Base-by-base conservation (phyloP, 768 basidiomycete genomes). In the Tephrocybe sp. region DNA sequence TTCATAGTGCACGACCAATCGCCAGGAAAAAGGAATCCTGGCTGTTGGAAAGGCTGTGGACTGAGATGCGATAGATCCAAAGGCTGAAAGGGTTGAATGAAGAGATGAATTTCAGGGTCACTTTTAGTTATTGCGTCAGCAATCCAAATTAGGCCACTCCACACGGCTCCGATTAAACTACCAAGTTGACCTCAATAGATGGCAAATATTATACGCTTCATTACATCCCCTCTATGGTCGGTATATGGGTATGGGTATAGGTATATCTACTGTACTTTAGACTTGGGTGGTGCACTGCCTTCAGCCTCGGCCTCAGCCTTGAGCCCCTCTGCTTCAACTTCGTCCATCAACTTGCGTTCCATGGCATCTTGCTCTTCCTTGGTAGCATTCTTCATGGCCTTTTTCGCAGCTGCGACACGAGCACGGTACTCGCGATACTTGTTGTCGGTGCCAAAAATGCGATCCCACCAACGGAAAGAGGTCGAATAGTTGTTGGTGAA, bases 401-500 rank as follows among this genome's bases (percentile, higher is more conserved):
- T 69, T 73, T 84, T 84, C 49, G 82, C 84, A 6, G 79, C 82
- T 19, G 73, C 66, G 23, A 94, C 68, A 30, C 83, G 82, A 39
- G 70, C 73, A 53, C 85, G 82, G 75, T 94, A 93, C 27, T 80
- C 84, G 18, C 75, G 82, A 72, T 97, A 98, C 74, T 91, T 92
- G 68, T 75, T 68, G 61, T 99, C 95, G 0, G 95, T 98, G 43
- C 94, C 94, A 61, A 90, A 85, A 57, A 92, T 69, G 52, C 79
- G 78, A 67, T 98, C 95, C 67, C 88, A 91, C 87, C 91, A 95
- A 33, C 93, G 82, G 83, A 97, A 97, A 18, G 87, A 90, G 6
- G 93, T 94, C 8, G 91, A 89, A 66, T 79, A 95, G 76, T 94
- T 94, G 76, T 94, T 93, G 42, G 82, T 83, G 75, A 94, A 95